Evolutionary conservation across 352 stramenopile species (phyloP), one percentile per base, ranked within the genome.

Genomic region (Pythium pectinolyticum): DNA sequence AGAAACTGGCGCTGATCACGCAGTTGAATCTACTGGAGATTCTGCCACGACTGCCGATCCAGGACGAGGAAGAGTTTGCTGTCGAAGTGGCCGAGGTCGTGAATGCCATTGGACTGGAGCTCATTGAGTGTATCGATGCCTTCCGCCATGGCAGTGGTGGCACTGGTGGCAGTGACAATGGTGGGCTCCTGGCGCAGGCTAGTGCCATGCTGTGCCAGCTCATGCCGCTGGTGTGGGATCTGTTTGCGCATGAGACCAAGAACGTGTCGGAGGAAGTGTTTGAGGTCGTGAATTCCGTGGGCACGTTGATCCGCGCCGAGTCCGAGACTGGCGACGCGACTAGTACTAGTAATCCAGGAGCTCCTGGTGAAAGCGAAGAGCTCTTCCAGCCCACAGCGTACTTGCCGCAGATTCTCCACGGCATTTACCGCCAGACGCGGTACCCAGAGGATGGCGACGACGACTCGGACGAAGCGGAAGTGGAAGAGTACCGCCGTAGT

Each of bases 251-350:
- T 63, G 86, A 95, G 34, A 85, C 74, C 3, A 93, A 90, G 51
- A 82, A 93, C 61, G 84, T 95, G 19, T 92, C 82, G 8, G 82
- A 93, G 59, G 84, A 95, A 72, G 84, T 95, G 1, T 93, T 95
- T 72, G 86, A 93, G 57, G 78, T 93, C 52, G 86, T 95, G 3
- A 93, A 95, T 58, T 71, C 86, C 7, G 72, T 95, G 2, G 81
- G 80, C 1, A 84, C 82, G 35, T 63, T 92, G 58, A 81, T 94
- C 30, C 82, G 81, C 9, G 76, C 71, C 27, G 86, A 94, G 61
- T 58, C 56, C 3, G 62, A 65, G 8, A 14, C 37, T 14, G 53
- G 49, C 17, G 77, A 66, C 15, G 43, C 66, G 1, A n/a, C n/a
- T n/a, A n/a, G n/a, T n/a, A n/a, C n/a, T n/a, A n/a, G n/a, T n/a